phyloP scores from a whole-genome alignment of 2,329 filamentous ascomycete species.

The Penicillium freii region DNA sequence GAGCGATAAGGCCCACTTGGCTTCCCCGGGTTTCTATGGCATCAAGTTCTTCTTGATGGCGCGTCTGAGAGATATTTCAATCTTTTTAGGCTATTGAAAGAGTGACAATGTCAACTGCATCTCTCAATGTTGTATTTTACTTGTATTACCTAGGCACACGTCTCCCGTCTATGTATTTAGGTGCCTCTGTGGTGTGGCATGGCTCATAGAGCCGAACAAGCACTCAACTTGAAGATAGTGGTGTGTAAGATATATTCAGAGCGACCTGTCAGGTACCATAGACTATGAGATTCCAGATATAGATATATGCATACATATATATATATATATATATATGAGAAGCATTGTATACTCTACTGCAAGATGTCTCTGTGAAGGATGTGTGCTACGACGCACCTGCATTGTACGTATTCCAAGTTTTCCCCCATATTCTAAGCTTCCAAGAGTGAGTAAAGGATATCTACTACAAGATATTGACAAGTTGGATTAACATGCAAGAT shows the following conservation, averaged over 20 bases:
- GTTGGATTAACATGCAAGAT: neutral
- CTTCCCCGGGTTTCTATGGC: conserved; percentile 10
- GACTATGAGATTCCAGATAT: neutral
- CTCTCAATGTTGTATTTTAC: neutral
- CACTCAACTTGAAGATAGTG: neutral
- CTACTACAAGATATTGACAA: neutral
- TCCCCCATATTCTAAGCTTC: neutral
- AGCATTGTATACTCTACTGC: too few relatives aligned
- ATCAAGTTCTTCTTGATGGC: neutral
- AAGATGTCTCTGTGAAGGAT: neutral
- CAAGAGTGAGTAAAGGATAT: neutral
- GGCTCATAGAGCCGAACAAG: neutral
- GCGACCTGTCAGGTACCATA: neutral
- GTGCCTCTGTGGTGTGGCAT: neutral
- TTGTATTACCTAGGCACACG: neutral
- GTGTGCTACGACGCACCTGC: neutral
- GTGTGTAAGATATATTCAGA: neutral
- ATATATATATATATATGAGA: neutral
- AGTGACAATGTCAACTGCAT: too few relatives aligned
- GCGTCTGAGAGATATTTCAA: neutral
- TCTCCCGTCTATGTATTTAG: neutral
- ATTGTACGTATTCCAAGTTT: neutral
- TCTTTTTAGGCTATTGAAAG: neutral
- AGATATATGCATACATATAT: neutral
- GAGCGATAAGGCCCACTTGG: conserved; percentile 21